phyloP scores from a whole-genome alignment of 768 basidiomycete genomes.

The Aureoboletus auriporus region DNA sequence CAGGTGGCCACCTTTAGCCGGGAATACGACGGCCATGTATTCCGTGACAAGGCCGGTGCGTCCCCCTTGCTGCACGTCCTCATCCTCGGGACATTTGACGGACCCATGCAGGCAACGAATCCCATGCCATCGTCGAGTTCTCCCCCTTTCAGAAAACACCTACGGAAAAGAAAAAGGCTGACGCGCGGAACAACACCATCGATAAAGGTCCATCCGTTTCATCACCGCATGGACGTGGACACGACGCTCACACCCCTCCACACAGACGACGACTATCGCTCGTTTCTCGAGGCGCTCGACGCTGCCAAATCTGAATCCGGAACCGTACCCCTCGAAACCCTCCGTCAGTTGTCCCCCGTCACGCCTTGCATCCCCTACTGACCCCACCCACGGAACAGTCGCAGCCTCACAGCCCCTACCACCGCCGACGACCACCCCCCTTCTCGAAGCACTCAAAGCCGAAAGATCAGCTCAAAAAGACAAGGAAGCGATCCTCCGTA shows the following conservation, averaged over 20 bases:
- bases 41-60: slow-evolving; percentile 85
- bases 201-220: slow-evolving; percentile 44
- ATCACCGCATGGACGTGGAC: too few relatives aligned
- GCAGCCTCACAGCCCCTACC: slow-evolving; percentile 57
- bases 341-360: too few relatives aligned
- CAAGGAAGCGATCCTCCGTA: slow-evolving; percentile 67
- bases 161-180: slow-evolving; percentile 67
- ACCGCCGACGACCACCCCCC: slow-evolving; percentile 79
- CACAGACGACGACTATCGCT: slow-evolving; percentile 77
- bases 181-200: slow-evolving; percentile 82
- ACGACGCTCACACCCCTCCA: too few relatives aligned
- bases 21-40: slow-evolving; percentile 89
- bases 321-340: too few relatives aligned
- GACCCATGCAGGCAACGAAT: slow-evolving; percentile 67
- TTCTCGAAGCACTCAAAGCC: slow-evolving; percentile 90
- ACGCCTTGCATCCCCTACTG: not conserved
- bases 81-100: not conserved
- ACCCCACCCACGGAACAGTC: slow-evolving; percentile 29
- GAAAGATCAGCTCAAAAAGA: slow-evolving; percentile 64
- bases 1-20: slow-evolving; percentile 68
- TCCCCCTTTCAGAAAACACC: slow-evolving; percentile 90
- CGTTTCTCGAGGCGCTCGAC: slow-evolving; percentile 75
- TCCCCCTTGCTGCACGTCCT: not conserved
- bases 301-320: slow-evolving; percentile 48
- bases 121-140: slow-evolving; percentile 87